Conservation (phyloP, 140 eudicot species). For the Bidens hawaiensis region DNA sequence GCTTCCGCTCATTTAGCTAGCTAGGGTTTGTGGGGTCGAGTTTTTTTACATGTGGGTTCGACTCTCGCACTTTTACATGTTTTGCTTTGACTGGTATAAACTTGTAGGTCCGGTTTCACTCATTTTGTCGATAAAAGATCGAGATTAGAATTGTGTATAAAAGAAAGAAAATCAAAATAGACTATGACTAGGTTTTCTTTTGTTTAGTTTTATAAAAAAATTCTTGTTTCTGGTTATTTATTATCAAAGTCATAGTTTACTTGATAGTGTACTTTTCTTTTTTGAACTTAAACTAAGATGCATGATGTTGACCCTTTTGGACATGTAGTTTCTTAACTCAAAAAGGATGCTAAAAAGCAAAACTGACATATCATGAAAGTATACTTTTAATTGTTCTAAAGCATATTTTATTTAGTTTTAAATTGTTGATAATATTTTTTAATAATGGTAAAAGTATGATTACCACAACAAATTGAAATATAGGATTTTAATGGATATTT, state of each 20-base stretch:
- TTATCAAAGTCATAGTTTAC: constrained; percentile 29
- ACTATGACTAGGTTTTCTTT: constrained; percentile 21
- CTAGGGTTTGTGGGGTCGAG: constrained; percentile 26
- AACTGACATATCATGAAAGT: constrained; percentile 23
- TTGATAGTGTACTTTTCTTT: constrained; percentile 30
- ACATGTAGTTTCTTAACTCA: constrained; percentile 15
- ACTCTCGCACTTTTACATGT: constrained; percentile 9
- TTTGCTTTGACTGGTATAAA: constrained; percentile 15
- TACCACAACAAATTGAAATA: neutral
- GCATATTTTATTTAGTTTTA: neutral
- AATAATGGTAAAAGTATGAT: neutral
- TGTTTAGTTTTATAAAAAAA: constrained; percentile 16
- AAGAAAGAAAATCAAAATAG: constrained; percentile 25
- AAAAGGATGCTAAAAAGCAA: constrained; percentile 25
- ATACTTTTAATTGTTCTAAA: constrained; percentile 7
- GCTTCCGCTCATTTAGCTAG: constrained; percentile 17
- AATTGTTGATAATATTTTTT: neutral
- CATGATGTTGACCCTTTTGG: constrained; percentile 39
- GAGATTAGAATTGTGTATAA: constrained; percentile 36
- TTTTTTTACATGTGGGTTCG: constrained; percentile 1
- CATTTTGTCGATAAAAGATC: constrained; percentile 25
- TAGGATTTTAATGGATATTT: neutral
- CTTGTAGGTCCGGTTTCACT: constrained; percentile 15
- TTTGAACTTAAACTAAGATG: constrained; percentile 29
- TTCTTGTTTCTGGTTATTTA: constrained; percentile 10